Evolutionary conservation across 2,329 filamentous ascomycete genomes (phyloP), one percentile per base, ranked within the genome.

Genomic region (Pseudopithomyces chartarum): DNA sequence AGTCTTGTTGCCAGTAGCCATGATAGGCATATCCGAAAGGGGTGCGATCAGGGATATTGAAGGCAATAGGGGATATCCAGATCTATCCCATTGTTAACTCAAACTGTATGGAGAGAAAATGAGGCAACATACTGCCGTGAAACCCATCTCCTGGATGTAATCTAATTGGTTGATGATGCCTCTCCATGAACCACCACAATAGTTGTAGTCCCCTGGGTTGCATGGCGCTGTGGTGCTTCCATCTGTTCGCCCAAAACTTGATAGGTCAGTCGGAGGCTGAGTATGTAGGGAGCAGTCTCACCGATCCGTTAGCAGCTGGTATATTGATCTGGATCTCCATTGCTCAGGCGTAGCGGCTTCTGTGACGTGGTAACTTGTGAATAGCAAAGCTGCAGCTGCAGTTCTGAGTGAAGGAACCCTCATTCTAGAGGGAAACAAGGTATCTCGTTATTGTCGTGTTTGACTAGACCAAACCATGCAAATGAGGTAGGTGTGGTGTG

Each of bases 1-100:
- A 71, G 53, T 83, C 76, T 57, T 82, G 76, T n/a, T 80, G 80
- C 82, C 81, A 83, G 66, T 82, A 84, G 6, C 80, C 81, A 52
- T 83, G 78, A 57, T 81, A 82, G 10, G 79, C 75, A 19, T 74
- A 63, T 8, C 79, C 81, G 55, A 80, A 77, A 15, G 60, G 60
- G 2, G 79, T 81, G 12, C 68, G 59, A 17, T 76, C 73, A 15
- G 74, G 66, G 3, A 81, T 65, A 48, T 82, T 78, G 55, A 74
- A 70, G 12, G 76, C 76, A 8, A 81, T 63, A 0, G 80, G 80
- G 1, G 79, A 81, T n/a, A 82, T 81, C 80, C 80, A 82, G 22
- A 81, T 75, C 61, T 74, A 23, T 6, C 12, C n/a, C 20, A 7
- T 11, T 17, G 7, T 17, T 20, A 26, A 13, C 5, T 5, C 12